Conservation (phyloP, 148 eudicot species). For the Heliamphora exappendiculata region DNA sequence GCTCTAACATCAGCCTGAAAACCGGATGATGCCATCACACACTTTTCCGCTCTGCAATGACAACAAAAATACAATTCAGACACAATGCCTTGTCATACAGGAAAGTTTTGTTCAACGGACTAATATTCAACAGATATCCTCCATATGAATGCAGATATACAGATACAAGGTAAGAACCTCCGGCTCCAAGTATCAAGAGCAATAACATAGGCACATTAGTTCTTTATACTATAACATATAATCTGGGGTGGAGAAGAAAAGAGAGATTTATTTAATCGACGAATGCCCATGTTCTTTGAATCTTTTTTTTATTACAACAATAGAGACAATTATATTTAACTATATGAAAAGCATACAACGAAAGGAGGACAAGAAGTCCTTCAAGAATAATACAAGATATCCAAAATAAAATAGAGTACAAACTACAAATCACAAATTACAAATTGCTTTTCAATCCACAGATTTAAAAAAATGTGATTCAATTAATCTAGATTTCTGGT, state of each 20-base stretch:
- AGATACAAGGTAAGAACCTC: background rate
- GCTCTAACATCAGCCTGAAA: conserved; percentile 99
- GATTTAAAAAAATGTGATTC: too few relatives aligned
- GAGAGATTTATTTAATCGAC: background rate
- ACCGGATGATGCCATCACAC: conserved; percentile 82
- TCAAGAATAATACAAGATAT: too few relatives aligned
- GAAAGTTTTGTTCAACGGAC: conserved; percentile 3
- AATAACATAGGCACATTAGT: background rate
- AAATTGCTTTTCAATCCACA: too few relatives aligned
- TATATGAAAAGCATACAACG: too few relatives aligned
- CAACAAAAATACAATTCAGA: conserved; percentile 2
- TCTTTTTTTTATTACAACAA: too few relatives aligned
- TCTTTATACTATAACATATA: background rate
- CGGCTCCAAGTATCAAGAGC: too few relatives aligned
- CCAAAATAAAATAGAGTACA: too few relatives aligned
- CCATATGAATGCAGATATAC: background rate
- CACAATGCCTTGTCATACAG: background rate
- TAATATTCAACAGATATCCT: too few relatives aligned
- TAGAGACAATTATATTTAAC: too few relatives aligned
- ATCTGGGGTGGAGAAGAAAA: background rate
- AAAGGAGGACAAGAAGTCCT: too few relatives aligned
- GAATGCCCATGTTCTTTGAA: background rate
- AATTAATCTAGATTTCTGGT: too few relatives aligned
- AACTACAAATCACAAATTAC: too few relatives aligned
- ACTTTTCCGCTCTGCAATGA: conserved; percentile 71